Conservation (phyloP, 2,329 filamentous ascomycete genomes). For the Bimuria novae-zelandiae region DNA sequence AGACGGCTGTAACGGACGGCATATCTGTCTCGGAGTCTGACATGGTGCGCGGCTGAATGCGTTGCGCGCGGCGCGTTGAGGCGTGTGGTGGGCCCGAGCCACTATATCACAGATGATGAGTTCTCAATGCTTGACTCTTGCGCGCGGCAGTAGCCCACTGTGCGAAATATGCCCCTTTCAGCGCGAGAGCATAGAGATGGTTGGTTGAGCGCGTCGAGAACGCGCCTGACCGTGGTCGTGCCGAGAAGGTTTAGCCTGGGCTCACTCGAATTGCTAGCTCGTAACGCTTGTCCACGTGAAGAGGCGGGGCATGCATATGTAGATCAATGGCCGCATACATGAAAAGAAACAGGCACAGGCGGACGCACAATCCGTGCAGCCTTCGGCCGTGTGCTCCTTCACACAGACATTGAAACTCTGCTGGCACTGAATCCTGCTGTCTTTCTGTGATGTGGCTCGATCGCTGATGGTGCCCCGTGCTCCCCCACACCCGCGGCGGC, state of each 20-base stretch:
- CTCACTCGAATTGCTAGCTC: too few species aligned
- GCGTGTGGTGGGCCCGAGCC: neutral
- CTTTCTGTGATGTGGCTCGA: slow-evolving; percentile 2
- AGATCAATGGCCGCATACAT: slow-evolving; percentile 1
- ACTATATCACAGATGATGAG: neutral
- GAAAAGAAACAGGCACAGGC: slow-evolving; percentile 4
- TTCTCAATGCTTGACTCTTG: neutral
- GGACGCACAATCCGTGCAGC: too few species aligned
- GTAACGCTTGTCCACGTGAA: neutral
- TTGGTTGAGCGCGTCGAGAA: neutral
- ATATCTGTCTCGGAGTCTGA: slow-evolving; percentile 34
- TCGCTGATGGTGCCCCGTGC: slow-evolving; percentile 3
- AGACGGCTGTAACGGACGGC: slow-evolving; percentile 46
- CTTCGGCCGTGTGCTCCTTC: neutral
- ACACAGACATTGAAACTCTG: neutral
- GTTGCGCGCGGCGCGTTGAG: slow-evolving; percentile 5
- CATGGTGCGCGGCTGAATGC: slow-evolving; percentile 29
- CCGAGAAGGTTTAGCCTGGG: slow-evolving; percentile 1
- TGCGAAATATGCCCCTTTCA: neutral
- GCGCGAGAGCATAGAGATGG: neutral
- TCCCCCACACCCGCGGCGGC: slow-evolving; percentile 3
- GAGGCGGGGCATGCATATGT: slow-evolving; percentile 6
- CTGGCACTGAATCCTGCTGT: neutral
- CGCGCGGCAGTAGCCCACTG: neutral
- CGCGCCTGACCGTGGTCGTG: neutral